phyloP scores from a whole-genome alignment of 495 filamentous ascomycete species.

The Friedmanniomyces simplex region DNA sequence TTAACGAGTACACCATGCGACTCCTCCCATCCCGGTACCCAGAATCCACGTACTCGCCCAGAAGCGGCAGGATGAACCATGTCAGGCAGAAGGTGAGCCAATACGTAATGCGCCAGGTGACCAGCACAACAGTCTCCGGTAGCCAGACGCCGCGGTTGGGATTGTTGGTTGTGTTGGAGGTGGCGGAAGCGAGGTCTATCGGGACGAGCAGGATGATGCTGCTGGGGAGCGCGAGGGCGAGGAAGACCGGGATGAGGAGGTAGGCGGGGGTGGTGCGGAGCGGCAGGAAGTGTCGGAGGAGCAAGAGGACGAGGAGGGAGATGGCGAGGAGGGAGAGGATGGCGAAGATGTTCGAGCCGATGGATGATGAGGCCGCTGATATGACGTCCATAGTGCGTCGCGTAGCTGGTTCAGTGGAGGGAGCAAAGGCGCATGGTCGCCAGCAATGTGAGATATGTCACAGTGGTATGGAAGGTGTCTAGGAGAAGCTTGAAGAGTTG shows the following conservation, averaged over 20 bases:
- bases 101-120: conserved; percentile 87
- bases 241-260: conserved; percentile 83
- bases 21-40: conserved; percentile 79
- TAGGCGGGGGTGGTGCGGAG: conserved; percentile 84
- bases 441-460: too few species aligned
- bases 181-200: conserved; percentile 86
- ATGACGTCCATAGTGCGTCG: not conserved
- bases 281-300: conserved; percentile 79
- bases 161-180: conserved; percentile 43
- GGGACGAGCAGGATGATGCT: conserved; percentile 92
- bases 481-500: too few species aligned
- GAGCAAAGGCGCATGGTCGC: too few species aligned
- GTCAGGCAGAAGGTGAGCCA: conserved; percentile 94
- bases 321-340: conserved; percentile 59
- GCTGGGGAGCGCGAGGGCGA: conserved; percentile 82
- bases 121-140: conserved; percentile 57
- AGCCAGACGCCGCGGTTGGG: conserved; percentile 51
- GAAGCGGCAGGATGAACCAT: conserved; percentile 87
- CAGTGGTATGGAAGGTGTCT: too few species aligned
- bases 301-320: conserved; percentile 63
- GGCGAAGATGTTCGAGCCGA: conserved; percentile 66
- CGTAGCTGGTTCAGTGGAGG: not conserved
- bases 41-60: conserved; percentile 87
- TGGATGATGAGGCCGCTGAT: conserved; percentile 21
- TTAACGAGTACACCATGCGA: conserved; percentile 73